phyloP scores from a whole-genome alignment of 139 green algal species.

The Auxenochlorella protothecoides region DNA sequence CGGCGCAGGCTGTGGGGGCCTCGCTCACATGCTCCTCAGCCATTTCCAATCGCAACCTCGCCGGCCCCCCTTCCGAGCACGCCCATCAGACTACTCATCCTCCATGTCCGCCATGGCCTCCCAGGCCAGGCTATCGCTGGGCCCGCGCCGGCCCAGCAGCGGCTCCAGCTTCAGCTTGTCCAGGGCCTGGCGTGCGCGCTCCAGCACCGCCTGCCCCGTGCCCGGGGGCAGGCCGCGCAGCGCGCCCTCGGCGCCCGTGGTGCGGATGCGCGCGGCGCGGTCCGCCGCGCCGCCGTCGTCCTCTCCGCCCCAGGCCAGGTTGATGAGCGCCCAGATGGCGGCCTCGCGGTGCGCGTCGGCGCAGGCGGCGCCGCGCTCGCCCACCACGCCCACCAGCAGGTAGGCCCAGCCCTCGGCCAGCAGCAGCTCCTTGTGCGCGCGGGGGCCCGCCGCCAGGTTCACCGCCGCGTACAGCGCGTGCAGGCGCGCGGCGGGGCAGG shows the following conservation, averaged over 20 bases:
- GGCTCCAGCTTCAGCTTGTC: no score
- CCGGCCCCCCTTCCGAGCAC: no score
- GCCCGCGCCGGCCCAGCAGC: no score
- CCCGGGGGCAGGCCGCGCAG: not conserved
- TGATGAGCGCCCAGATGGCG: constrained; percentile 5
- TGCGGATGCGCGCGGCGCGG: not conserved
- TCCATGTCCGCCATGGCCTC: no score
- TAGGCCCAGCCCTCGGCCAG: not conserved
- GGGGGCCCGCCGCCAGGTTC: not conserved
- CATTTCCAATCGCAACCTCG: no score
- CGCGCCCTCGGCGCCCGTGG: not conserved
- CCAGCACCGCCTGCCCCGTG: constrained; percentile 20
- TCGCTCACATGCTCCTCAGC: no score
- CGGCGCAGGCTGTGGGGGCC: no score
- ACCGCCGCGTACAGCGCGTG: constrained; percentile 3
- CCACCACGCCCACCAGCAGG: not conserved
- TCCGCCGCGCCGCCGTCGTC: not conserved
- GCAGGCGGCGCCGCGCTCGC: not conserved
- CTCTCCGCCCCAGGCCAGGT: not conserved
- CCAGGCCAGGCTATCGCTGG: no score
- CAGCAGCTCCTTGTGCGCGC: not conserved
- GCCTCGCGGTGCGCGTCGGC: not conserved
- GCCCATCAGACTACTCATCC: no score
- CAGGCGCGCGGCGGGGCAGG: no score
- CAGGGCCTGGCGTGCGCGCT: not conserved